Base-by-base conservation (phyloP, 495 filamentous ascomycete genomes). In the Aspergillus funiculosus region DNA sequence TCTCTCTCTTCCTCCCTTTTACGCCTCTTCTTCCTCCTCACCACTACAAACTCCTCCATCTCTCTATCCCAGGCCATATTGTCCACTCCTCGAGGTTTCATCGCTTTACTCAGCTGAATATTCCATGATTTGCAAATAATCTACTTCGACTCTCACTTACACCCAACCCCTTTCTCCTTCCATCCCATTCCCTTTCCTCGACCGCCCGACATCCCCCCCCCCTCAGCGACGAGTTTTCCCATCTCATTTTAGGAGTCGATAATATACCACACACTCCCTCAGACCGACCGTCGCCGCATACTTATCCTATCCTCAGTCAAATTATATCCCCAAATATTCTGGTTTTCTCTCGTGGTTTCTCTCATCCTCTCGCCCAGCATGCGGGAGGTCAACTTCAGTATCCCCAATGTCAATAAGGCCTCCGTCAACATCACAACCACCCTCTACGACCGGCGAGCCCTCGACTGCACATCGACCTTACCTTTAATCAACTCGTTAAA, bases 351-450 rank as follows among this genome's bases (percentile, higher is more conserved):
- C 18, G 9, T 4, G 25, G 25, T 4, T 25, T 40, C 20, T 39
- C 24, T 18, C 21, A 42, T 39, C 26, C 39, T 36, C 39, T 59
- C 51, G 35, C 60, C 62, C 69, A 73, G 46, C 58, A 97, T 98
- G 92, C 87, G 92, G 68, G 92, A 98, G 80, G 89, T 95, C 73
- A 98, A 98, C 67, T 98, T 97, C 71, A 96, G 92, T 70, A 96
- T 98, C 61, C 92, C 92, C 26, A 95, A 92, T 78, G 89, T 94
- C 77, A 98, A 98, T 73, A 98, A 97, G 82, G 92, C 92, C 53
- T 95, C 92, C 45, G 92, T 98, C 62, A 91, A 92, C 56, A 98
- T 98, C 73, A 97, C 92, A 52, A 96, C 92, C 34, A 94, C 91
- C 62, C 80, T 98, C 49, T 98, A 98, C 64, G 92, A 98, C 66